Evolutionary conservation across 1,139 yeast species (phyloP).

Genomic region (Hansenula sp.): DNA sequence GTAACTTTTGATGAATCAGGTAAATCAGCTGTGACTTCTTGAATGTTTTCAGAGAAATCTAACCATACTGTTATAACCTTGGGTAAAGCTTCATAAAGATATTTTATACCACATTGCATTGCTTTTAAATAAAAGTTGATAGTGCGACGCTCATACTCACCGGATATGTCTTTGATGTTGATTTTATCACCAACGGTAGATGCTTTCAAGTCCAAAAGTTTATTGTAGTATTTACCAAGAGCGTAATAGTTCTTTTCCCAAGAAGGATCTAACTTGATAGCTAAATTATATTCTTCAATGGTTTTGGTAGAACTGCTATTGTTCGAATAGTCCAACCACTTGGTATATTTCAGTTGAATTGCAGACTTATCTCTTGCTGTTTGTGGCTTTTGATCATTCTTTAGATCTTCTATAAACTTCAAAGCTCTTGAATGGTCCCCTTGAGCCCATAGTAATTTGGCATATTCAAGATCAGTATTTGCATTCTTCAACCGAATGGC

Average conservation of each 20-base stretch:
- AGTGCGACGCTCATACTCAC: conserved; percentile 65
- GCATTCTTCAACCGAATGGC: conserved; percentile 49
- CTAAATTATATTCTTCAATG: conserved; percentile 60
- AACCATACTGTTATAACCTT: conserved; percentile 89
- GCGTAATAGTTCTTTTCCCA: conserved; percentile 85
- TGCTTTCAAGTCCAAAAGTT: conserved; percentile 52
- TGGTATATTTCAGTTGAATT: conserved; percentile 72
- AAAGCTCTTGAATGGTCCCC: conserved; percentile 89
- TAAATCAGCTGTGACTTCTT: conserved; percentile 11
- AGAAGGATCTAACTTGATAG: conserved; percentile 50
- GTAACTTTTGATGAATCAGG: conserved; percentile 11
- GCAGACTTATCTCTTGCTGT: conserved; percentile 36
- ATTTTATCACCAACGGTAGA: conserved; percentile 7
- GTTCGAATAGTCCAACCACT: conserved; percentile 86
- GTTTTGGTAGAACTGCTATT: conserved; percentile 78
- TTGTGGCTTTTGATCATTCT: conserved; percentile 16
- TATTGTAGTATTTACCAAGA: conserved; percentile 76
- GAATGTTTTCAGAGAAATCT: conserved; percentile 57
- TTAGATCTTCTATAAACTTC: conserved; percentile 42
- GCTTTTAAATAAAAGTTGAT: conserved; percentile 65
- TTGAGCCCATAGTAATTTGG: conserved; percentile 84
- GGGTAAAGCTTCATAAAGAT: conserved; percentile 82
- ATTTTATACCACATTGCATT: conserved; percentile 63
- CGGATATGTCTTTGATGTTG: conserved; percentile 28
- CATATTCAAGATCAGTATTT: conserved; percentile 72